These are phyloP conservation scores for Graphium sp. DNA, from an alignment of 2,329 filamentous ascomycete genomes.

Conservation along the genomic window DNA sequence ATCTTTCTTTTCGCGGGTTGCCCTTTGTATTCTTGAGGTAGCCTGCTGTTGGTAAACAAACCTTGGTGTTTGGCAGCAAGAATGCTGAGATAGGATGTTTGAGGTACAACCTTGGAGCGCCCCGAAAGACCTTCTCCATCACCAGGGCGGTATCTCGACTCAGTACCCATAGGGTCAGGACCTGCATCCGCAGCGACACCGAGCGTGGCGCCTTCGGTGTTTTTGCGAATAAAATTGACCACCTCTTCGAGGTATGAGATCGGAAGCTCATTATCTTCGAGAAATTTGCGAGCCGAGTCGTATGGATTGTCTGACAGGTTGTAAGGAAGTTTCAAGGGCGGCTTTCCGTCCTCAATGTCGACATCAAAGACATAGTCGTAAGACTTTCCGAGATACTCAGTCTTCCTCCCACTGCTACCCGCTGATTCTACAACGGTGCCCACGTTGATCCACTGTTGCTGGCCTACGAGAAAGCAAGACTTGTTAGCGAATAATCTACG, in stretches of 20 bases:
- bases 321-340: constrained; percentile 82
- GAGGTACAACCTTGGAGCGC: constrained; percentile 50
- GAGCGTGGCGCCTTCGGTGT: constrained; percentile 76
- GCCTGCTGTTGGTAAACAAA: no score
- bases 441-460: constrained; percentile 67
- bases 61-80: constrained; percentile 52
- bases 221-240: constrained; percentile 79
- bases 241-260: constrained; percentile 81
- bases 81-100: constrained; percentile 65
- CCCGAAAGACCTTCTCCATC: constrained; percentile 26
- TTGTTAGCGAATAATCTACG: no score
- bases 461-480: constrained; percentile 16
- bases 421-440: constrained; percentile 89
- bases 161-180: constrained; percentile 62
- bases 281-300: constrained; percentile 79
- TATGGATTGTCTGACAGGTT: constrained; percentile 89
- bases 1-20: no score
- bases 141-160: constrained; percentile 63
- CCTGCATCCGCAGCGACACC: constrained; percentile 38
- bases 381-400: constrained; percentile 63
- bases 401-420: constrained; percentile 65
- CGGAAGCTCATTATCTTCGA: constrained; percentile 75
- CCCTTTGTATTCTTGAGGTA: no score
- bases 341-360: constrained; percentile 87
- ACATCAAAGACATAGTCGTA: constrained; percentile 97